Evolutionary conservation across 768 basidiomycete genomes (phyloP).

Genomic region (Fistulinella prunicolor): DNA sequence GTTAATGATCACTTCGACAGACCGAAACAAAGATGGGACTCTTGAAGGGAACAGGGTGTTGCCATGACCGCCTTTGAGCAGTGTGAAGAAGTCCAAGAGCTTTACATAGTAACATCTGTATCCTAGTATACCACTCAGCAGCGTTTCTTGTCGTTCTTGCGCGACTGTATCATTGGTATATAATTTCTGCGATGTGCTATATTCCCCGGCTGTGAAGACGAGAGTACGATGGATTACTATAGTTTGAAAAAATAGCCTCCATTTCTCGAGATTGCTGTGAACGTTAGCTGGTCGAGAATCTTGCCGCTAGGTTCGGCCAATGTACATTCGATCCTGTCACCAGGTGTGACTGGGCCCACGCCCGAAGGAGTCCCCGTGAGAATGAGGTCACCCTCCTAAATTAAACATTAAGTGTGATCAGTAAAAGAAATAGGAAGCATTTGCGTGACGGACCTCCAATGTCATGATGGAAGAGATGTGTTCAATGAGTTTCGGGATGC

Average conservation of each 20-base stretch:
- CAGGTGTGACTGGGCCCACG: constrained; percentile 72
- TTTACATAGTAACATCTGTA: not conserved
- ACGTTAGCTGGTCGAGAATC: constrained; percentile 59
- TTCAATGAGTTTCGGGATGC: constrained; percentile 81
- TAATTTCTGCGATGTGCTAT: constrained; percentile 5
- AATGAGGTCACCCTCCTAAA: constrained; percentile 86
- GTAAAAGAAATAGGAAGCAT: not conserved
- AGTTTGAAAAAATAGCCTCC: constrained; percentile 63
- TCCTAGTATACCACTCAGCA: constrained; percentile 19
- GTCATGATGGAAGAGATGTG: constrained; percentile 97
- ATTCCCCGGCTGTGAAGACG: not conserved
- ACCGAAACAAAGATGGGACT: constrained; percentile 16
- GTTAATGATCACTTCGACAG: constrained; percentile 23
- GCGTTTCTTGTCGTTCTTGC: constrained; percentile 1
- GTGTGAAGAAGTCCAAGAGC: not conserved
- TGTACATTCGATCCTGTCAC: constrained; percentile 76
- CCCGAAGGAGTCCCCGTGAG: constrained; percentile 92
- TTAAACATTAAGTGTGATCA: not conserved
- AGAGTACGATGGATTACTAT: constrained; percentile 13
- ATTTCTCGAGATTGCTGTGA: constrained; percentile 60
- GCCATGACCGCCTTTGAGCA: not conserved
- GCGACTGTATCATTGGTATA: constrained; percentile 14
- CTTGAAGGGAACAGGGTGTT: not conserved
- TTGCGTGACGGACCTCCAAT: constrained; percentile 62
- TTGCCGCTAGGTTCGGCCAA: constrained; percentile 55